phyloP scores from a whole-genome alignment of 2,329 filamentous ascomycete genomes.

The Bimuria novae-zelandiae region DNA sequence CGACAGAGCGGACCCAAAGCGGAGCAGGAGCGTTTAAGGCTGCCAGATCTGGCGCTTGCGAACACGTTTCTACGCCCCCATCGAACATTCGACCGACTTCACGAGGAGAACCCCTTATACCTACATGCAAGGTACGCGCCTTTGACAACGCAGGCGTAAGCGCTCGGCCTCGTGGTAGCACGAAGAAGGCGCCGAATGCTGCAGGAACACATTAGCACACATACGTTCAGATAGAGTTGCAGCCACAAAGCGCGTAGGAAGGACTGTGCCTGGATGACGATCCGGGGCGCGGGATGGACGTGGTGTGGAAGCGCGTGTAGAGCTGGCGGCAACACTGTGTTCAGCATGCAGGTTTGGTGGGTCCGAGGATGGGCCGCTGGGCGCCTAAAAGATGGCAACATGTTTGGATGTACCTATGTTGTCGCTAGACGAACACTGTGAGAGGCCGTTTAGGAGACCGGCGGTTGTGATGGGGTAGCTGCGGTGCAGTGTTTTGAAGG shows the following conservation, averaged over 20 bases:
- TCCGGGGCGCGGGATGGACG: neutral
- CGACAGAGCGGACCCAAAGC: neutral
- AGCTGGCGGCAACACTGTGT: constrained; percentile 13
- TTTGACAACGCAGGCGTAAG: constrained; percentile 3
- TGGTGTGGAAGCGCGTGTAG: constrained; percentile 10
- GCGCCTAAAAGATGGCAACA: constrained; percentile 28
- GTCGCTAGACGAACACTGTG: constrained; percentile 15
- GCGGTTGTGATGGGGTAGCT: constrained; percentile 7
- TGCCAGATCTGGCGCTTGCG: neutral
- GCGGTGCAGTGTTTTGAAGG: neutral
- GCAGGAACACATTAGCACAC: constrained; percentile 14
- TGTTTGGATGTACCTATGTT: constrained; percentile 17
- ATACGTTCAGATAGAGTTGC: constrained; percentile 33
- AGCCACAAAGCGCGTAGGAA: constrained; percentile 22
- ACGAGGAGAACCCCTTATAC: neutral
- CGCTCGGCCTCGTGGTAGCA: constrained; percentile 12
- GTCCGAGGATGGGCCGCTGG: constrained; percentile 30
- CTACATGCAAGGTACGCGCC: constrained; percentile 1
- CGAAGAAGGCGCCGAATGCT: constrained; percentile 10
- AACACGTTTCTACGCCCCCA: neutral
- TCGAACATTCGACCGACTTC: neutral
- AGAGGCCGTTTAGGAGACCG: constrained; percentile 16
- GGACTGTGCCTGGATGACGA: constrained; percentile 7
- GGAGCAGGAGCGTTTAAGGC: constrained; percentile 1
- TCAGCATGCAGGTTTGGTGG: constrained; percentile 10